These are phyloP conservation scores for Cladobotryum protrusum DNA, from an alignment of 2,329 filamentous ascomycete species.

Conservation along the genomic window DNA sequence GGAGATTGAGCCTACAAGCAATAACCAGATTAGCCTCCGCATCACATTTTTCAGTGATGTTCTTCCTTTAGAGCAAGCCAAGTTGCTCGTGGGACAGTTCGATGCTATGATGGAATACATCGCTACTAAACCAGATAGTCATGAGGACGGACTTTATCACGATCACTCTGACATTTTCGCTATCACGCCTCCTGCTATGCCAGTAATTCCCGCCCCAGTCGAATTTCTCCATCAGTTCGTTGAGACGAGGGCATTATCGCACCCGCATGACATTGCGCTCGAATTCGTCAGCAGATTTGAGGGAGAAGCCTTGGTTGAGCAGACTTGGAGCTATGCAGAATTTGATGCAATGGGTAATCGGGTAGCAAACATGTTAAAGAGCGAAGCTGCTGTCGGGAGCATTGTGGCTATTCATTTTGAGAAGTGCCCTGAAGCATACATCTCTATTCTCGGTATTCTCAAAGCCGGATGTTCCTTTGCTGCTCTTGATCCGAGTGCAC, in stretches of 20 bases:
- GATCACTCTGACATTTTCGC: constrained; percentile 47
- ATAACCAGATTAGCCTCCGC: constrained; percentile 50
- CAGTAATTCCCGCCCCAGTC: constrained; percentile 51
- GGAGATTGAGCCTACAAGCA: constrained; percentile 58
- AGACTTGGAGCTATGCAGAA: constrained; percentile 67
- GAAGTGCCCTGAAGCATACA: constrained; percentile 79
- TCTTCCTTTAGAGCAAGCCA: constrained; percentile 63
- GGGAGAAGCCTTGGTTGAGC: constrained; percentile 37
- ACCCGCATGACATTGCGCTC: constrained; percentile 60
- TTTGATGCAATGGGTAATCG: constrained; percentile 66
- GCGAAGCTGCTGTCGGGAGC: constrained; percentile 45
- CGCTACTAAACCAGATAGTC: constrained; percentile 40
- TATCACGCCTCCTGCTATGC: constrained; percentile 54
- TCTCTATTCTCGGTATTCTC: constrained; percentile 72
- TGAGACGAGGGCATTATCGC: constrained; percentile 50
- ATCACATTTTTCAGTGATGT: constrained; percentile 60
- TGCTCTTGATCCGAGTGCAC: constrained; percentile 70
- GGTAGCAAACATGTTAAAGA: constrained; percentile 59
- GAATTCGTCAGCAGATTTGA: constrained; percentile 63
- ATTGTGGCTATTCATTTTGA: constrained; percentile 75
- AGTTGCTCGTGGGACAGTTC: constrained; percentile 63
- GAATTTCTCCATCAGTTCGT: constrained; percentile 71
- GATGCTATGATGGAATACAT: constrained; percentile 59
- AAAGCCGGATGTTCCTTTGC: constrained; percentile 79
- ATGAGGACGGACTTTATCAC: constrained; percentile 33